Base-by-base conservation (phyloP, 768 basidiomycete genomes). In the Hericium rajendrae region DNA sequence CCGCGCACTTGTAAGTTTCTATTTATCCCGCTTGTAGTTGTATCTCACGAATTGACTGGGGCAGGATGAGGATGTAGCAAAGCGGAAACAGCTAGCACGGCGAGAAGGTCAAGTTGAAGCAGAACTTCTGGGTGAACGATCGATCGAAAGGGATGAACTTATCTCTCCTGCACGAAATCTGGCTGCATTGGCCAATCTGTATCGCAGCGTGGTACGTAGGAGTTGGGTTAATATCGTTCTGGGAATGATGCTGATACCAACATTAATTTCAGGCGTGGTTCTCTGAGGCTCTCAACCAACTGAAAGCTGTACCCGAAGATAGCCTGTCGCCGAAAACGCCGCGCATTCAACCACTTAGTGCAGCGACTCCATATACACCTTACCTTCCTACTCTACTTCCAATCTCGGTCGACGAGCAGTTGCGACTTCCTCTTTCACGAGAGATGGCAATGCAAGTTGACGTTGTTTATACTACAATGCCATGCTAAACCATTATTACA, bases 371-470 rank as follows among this genome's bases (percentile, higher is more conserved):
- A 13, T 67, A 64, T 49, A 77, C 80, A 2, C 75, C 79, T 0
- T 72, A 75, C 57, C 68, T 78, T 13, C 76, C 82, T n/a, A 64
- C 72, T 0, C 56, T 77, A 22, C 67, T 73, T 0, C 70, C 75
- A 0, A 59, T 69, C 11, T 60, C 70, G 16, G 63, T 75, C 10
- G 68, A 76, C 28, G 81, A 83, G 16, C 74, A 76, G 20, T 72
- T 93, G 28, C 76, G 74, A 56, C 74, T 97, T 4, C 89, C 92
- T 3, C 74, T 97, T 37, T 94, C 93, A 1, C 76, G 75, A 48
- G 94, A 94, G 59, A 97, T 95, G 94, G 77, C 85, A 15, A 68
- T 94, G 94, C 94, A 63, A 63, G 91, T 71, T 69, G 89, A 37
- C 86, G 8, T 48, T 3, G 74, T 73, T 41, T 88, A 88, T 89